phyloP scores from a whole-genome alignment of 345 rosid species.

The Eucalyptus pauciflora region DNA sequence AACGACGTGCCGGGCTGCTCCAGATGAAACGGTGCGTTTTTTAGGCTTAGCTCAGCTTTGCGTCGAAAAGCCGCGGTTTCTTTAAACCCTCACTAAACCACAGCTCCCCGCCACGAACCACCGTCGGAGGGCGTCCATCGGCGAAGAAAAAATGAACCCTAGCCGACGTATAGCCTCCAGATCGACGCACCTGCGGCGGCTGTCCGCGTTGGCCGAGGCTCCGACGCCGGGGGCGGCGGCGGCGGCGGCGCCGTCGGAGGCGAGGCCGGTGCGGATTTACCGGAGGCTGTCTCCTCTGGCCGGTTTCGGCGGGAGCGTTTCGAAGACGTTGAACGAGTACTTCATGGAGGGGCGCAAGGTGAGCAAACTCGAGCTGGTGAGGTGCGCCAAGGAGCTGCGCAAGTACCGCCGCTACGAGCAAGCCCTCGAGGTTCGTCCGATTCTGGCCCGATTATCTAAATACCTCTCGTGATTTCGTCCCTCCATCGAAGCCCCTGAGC shows the following conservation, averaged over 20 bases:
- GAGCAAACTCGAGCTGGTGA: constrained; percentile 18
- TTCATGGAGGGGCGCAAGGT: constrained; percentile 34
- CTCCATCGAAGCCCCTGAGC: background rate
- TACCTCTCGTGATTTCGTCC: background rate
- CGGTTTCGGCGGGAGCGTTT: constrained; percentile 33
- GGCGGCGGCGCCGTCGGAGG: background rate
- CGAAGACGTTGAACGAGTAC: constrained; percentile 36
- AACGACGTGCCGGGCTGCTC: background rate
- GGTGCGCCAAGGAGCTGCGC: constrained; percentile 48
- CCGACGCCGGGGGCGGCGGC: background rate
- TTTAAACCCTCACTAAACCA: background rate
- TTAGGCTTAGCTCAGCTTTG: background rate
- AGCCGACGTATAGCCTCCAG: constrained; percentile 3
- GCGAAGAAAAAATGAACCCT: constrained; percentile 2
- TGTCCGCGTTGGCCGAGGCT: constrained; percentile 1
- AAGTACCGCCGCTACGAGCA: constrained; percentile 30
- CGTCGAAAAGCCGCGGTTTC: background rate
- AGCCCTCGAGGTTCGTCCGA: constrained; percentile 48
- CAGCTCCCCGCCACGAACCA: background rate
- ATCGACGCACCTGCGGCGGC: constrained; percentile 8
- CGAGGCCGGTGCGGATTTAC: constrained; percentile 7
- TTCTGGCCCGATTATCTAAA: background rate
- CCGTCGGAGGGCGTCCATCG: background rate
- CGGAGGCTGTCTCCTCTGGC: constrained; percentile 38
- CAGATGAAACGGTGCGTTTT: background rate